Percentiles rank a stretch among this genome's conserved stretches.
These are phyloP conservation scores for Vaccinium vitisidaea DNA, from an alignment of 148 eudicot genomes.

Conservation along the genomic window DNA sequence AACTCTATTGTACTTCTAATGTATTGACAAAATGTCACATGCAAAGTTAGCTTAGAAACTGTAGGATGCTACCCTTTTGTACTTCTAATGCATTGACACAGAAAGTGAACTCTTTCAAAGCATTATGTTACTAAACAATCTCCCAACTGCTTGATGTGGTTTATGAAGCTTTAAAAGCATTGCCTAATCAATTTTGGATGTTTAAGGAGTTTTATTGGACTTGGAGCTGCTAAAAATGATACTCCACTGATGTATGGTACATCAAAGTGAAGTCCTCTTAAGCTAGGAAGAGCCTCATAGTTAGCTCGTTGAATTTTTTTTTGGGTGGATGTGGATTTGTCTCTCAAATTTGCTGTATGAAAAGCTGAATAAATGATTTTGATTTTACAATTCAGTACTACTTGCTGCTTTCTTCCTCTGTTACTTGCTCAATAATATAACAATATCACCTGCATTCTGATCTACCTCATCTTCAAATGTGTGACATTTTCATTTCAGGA, in stretches of 20 bases:
- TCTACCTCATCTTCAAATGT: background rate
- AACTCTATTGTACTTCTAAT: background rate
- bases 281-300: background rate
- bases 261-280: background rate
- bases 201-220: background rate
- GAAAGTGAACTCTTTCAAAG: background rate
- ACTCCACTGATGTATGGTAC: background rate
- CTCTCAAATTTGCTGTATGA: background rate
- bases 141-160: background rate
- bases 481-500: constrained; percentile 11
- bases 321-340: background rate
- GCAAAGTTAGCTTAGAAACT: background rate
- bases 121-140: background rate
- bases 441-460: background rate
- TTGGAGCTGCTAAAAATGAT: background rate
- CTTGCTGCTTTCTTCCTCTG: background rate
- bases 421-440: background rate
- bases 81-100: background rate
- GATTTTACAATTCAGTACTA: background rate
- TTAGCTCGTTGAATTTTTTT: background rate
- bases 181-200: background rate
- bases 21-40: background rate
- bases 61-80: background rate
- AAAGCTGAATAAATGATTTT: background rate
- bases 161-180: background rate